Percentiles rank a stretch among this genome's conserved stretches.
These are phyloP conservation scores for Medakamo hakoo DNA, from an alignment of 139 green algal species.

Conservation along the genomic window DNA sequence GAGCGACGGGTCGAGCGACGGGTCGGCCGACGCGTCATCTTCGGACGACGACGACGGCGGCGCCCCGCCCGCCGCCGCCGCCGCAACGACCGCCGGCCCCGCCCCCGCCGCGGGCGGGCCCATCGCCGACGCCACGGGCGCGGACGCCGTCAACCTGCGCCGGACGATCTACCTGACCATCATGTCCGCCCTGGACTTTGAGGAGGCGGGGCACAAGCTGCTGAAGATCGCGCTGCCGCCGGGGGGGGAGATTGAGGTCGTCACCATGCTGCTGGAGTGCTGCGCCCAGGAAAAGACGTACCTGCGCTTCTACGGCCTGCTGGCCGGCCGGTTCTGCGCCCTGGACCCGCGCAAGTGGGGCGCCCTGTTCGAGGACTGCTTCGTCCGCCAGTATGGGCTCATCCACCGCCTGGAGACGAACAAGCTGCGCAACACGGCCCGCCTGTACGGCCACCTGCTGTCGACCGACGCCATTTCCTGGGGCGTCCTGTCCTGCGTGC, in stretches of 20 bases:
- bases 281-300: constrained; percentile 63
- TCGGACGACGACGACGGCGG: constrained; percentile 23
- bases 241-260: constrained; percentile 69
- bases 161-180: constrained; percentile 99
- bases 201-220: constrained; percentile 99
- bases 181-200: constrained; percentile 93
- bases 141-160: constrained; percentile 89
- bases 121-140: constrained; percentile 61
- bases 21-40: constrained; percentile 20
- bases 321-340: constrained; percentile 85
- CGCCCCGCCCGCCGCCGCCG: neutral
- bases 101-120: neutral
- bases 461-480: constrained; percentile 75
- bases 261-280: constrained; percentile 95
- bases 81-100: neutral
- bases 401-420: constrained; percentile 98
- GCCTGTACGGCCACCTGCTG: constrained; percentile 90
- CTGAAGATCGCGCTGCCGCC: constrained; percentile 69
- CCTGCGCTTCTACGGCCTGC: constrained; percentile 80
- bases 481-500: constrained; percentile 50
- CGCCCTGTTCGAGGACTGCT: constrained; percentile 73
- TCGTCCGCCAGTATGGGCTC: constrained; percentile 81
- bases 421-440: constrained; percentile 97
- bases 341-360: constrained; percentile 57
- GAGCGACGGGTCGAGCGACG: too few species aligned